phyloP scores from a whole-genome alignment of 768 basidiomycete genomes.

The Terana coerulea region DNA sequence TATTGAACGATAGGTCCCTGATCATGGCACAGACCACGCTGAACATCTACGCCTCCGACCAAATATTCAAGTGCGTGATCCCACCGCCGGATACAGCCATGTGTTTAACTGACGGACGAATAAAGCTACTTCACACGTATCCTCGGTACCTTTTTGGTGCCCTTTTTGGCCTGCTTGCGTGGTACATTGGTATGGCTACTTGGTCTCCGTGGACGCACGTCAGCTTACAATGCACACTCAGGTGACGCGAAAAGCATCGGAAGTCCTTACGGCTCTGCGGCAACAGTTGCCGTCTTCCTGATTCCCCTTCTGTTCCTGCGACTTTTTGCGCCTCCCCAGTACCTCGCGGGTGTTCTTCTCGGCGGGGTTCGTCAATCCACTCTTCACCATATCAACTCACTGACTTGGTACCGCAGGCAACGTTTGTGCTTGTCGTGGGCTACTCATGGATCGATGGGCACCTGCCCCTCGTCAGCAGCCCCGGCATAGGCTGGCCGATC shows the following conservation, averaged over 20 bases:
- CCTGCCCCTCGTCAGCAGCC: conserved; percentile 37
- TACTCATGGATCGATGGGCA: conserved; percentile 59
- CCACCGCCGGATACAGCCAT: background rate
- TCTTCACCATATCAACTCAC: background rate
- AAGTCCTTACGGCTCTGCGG: conserved; percentile 51
- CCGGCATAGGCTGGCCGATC: conserved; percentile 49
- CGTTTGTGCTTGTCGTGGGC: conserved; percentile 43
- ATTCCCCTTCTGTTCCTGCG: conserved; percentile 48
- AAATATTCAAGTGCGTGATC: conserved; percentile 43
- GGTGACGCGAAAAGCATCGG: conserved; percentile 44
- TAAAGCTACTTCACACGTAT: conserved; percentile 44
- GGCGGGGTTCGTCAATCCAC: conserved; percentile 35
- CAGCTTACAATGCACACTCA: conserved; percentile 15
- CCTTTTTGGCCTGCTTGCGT: conserved; percentile 42
- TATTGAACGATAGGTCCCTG: conserved; percentile 38
- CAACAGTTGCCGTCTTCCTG: conserved; percentile 42
- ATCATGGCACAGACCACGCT: conserved; percentile 60
- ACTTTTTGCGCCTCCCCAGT: conserved; percentile 40
- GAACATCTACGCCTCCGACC: conserved; percentile 55
- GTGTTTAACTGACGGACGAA: background rate
- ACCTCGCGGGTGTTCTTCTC: conserved; percentile 35
- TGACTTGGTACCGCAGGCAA: conserved; percentile 27
- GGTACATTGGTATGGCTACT: conserved; percentile 40
- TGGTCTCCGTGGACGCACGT: background rate
- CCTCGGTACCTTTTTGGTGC: conserved; percentile 46